Base-by-base conservation (phyloP, 23 red algal genomes). In the Chondrus crispus region DNA sequence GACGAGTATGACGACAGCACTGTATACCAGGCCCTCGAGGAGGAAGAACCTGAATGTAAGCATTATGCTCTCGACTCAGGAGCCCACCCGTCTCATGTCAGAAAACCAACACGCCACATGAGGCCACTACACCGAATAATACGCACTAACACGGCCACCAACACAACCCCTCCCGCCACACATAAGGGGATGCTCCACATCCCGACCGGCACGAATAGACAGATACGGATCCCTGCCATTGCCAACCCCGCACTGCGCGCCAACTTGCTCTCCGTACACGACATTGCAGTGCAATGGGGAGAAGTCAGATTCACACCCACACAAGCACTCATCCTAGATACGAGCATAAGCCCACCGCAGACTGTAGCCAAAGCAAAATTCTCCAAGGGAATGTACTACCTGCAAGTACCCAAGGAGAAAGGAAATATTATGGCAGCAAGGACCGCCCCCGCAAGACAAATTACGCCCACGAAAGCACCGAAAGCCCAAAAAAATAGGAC, bases 31-130 rank as follows among this genome's bases (percentile, higher is more conserved):
- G n/a, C n/a, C n/a, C n/a, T n/a, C n/a, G n/a, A n/a, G n/a, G n/a
- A n/a, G n/a, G 70, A 40, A 28, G 24, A 38, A 28, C 35, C 36
- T 24, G 55, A 44, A 4, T 18, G 82, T 70, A 86, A 72, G n/a
- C n/a, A n/a, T 37, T 70, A 71, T 33, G 48, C 72, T 7, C 41
- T 86, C 11, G 82, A 86, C 14, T 70, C 82, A 37, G 58, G 82
- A 48, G 82, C 55, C 18, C 38, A 64, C 58, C 82, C 62, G 14
- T 35, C 41, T n/a, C 28, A 71, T 45, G 72, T 64, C 58, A 64
- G 26, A 64, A 64, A n/a, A n/a, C 58, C 58, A n/a, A 5, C 58
- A 5, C 58, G 24, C 58, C 24, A 64, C 5, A 64, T 64, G n/a
- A n/a, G n/a, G n/a, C n/a, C n/a, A n/a, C n/a, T n/a, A n/a, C n/a